Base-by-base conservation (phyloP, 345 rosid species). In the Lepidium aucheri region DNA sequence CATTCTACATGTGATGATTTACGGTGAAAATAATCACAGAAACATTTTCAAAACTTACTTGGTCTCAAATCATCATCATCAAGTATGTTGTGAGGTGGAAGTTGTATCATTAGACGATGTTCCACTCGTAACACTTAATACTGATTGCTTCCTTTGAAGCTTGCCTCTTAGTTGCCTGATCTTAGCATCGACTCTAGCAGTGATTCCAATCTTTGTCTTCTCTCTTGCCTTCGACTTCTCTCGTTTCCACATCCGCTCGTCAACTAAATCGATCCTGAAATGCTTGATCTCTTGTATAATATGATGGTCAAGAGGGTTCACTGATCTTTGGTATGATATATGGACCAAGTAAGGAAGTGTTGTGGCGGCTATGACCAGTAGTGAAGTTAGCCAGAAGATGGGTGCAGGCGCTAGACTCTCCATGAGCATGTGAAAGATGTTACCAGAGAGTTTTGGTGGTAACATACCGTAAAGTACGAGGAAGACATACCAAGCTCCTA, bases 251-350 rank as follows among this genome's bases (percentile, higher is more conserved):
- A 80, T 83, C 22, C 72, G 9, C 43, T 84, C 78, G 13, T 84
- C 86, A 35, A 39, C 70, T 7, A 74, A 62, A 63, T 84, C 85
- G 53, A 77, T 76, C 75, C 68, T 72, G 78, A 52, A 76, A 44
- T 81, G 68, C 51, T 85, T 80, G 63, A 90, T 87, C 81, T 90
- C 97, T 57, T 84, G 92, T 64, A 90, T 71, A 15, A 87, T 57
- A 58, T 90, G 92, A 67, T 87, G 81, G 8, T 90, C 97, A 85
- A 86, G 77, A 13, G 95, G 95, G 40, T 68, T 47, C 39, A 83
- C 73, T 9, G 76, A 60, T 33, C 89, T 50, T 51, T 83, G 90
- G 62, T 81, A 64, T 14, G 69, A 69, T 4, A 79, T 67, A 73
- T 81, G 81, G 30, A 59, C 13, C 6, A 85, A 68, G 79, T 85